These are phyloP conservation scores for Lachancea quebecensis DNA, from an alignment of 805 yeast species.

Conservation along the genomic window DNA sequence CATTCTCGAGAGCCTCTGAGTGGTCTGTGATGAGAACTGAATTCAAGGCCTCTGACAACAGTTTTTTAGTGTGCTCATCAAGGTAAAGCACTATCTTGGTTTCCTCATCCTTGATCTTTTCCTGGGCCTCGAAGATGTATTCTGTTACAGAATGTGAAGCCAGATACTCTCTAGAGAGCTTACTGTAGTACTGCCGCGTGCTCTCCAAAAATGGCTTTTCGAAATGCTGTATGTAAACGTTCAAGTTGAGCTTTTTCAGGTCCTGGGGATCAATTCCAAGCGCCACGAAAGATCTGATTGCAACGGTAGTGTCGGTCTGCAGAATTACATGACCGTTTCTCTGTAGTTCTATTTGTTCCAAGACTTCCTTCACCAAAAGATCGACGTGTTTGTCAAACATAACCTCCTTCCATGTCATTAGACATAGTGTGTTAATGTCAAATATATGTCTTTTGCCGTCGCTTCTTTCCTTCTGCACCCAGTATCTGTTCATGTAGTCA, in stretches of 20 bases:
- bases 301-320: slow-evolving; percentile 56
- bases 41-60: slow-evolving; percentile 70
- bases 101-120: slow-evolving; percentile 76
- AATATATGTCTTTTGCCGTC: slow-evolving; percentile 86
- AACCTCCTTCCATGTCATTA: slow-evolving; percentile 80
- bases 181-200: slow-evolving; percentile 44
- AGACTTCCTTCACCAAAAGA: slow-evolving; percentile 58
- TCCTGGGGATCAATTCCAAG: slow-evolving; percentile 90
- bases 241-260: slow-evolving; percentile 73
- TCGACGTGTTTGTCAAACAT: slow-evolving; percentile 66
- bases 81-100: slow-evolving; percentile 69
- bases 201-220: slow-evolving; percentile 70
- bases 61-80: slow-evolving; percentile 78
- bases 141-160: slow-evolving; percentile 77
- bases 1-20: slow-evolving; percentile 66
- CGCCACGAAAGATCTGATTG: slow-evolving; percentile 79
- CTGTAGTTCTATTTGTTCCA: slow-evolving; percentile 69
- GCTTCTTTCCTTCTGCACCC: slow-evolving; percentile 94
- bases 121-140: slow-evolving; percentile 80
- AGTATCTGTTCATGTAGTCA: slow-evolving; percentile 91
- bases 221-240: slow-evolving; percentile 73
- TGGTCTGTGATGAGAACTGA: slow-evolving; percentile 72
- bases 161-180: slow-evolving; percentile 63
- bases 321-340: slow-evolving; percentile 73
- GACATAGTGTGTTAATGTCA: slow-evolving; percentile 84